Evolutionary conservation across 768 basidiomycete species (phyloP), one percentile per base, ranked within the genome.

Genomic region (Phlegmacium glaucopus): DNA sequence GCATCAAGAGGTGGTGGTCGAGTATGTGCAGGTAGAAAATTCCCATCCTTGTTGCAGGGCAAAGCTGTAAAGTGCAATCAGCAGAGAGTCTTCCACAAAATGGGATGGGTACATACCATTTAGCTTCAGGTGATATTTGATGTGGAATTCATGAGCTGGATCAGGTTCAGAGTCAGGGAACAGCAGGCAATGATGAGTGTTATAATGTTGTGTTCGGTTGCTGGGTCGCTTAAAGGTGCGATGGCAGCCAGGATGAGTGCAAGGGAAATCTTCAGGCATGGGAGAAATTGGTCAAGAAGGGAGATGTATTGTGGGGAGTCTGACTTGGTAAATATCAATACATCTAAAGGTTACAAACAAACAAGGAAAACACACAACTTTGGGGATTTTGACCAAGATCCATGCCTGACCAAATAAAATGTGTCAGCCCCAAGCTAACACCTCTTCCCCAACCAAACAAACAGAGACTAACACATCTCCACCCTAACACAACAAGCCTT

Each of bases 1-100:
- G 28, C 30, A 22, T n/a, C 28, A 57, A 44, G 62, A 2, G 56
- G 64, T 12, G 38, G 26, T 10, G 46, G 39, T 8, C 32, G 30
- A 18, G 49, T 18, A 7, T 42, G 9, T 18, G 15, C 38, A 1
- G 36, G 39, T 25, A 45, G 0, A 45, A 49, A 50, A 4, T 40
- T 25, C 0, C 49, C 49, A 26, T 39, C 6, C 1, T 15, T 39
- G 27, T 50, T 44, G 28, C 49, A 50, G 16, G 49, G 38, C 17
- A 45, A 39, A 40, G 49, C 38, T 45, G 16, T 32, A 34, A 10
- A 1, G 28, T 34, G 25, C 17, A n/a, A 11, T 34, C 3, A 34
- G 11, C 32, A 34, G n/a, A 34, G 3, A 6, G n/a, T 22, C 22
- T 22, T 22, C 2, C 22, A 22, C 22, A 22, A 5, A 22, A 22